These are phyloP conservation scores for Aspergillus transmontanensis DNA, from an alignment of 2,329 filamentous ascomycete species.

Conservation along the genomic window DNA sequence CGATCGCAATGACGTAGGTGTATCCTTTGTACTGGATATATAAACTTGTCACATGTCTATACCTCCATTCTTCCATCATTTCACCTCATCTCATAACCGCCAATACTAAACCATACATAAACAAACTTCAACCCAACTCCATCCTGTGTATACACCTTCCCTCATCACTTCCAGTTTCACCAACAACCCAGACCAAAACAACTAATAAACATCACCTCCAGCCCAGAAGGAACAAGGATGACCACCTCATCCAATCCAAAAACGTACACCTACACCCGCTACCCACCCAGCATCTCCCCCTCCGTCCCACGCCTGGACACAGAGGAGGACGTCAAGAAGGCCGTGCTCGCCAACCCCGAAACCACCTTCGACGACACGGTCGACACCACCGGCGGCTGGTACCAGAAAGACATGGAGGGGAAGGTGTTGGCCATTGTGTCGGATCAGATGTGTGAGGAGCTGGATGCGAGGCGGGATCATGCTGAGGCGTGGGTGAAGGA, in stretches of 20 bases:
- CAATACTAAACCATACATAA: too few relatives aligned
- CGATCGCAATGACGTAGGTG: not conserved
- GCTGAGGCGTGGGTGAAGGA: not conserved
- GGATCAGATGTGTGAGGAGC: not conserved
- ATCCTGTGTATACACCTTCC: not conserved
- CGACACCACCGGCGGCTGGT: not conserved
- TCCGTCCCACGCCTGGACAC: not conserved
- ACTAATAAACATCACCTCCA: not conserved
- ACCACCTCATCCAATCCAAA: not conserved
- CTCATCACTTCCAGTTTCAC: not conserved
- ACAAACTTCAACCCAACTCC: not conserved
- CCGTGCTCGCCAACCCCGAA: not conserved
- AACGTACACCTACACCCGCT: not conserved
- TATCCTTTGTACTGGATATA: not conserved
- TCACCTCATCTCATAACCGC: not conserved
- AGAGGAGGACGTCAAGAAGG: not conserved
- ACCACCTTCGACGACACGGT: not conserved
- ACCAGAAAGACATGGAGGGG: not conserved
- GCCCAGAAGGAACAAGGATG: not conserved
- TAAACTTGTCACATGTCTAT: too few relatives aligned
- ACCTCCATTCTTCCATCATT: too few relatives aligned
- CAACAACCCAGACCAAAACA: not conserved
- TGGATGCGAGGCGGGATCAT: not conserved
- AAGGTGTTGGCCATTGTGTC: not conserved
- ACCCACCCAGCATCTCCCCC: not conserved